Evolutionary conservation across 73 alveolate genomes (phyloP).

Genomic region (Paramecium pentaurelia): DNA sequence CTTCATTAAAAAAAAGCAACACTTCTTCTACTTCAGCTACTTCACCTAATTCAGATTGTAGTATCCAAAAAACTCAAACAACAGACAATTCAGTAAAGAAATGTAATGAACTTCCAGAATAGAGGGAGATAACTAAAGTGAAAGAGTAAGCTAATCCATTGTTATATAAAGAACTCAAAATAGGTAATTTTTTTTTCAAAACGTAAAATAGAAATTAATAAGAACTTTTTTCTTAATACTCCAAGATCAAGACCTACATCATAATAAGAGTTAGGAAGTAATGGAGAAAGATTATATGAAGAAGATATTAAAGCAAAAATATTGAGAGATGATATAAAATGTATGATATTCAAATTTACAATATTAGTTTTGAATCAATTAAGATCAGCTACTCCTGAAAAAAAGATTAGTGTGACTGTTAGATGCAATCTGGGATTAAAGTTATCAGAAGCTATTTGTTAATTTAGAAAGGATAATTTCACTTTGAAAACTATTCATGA

Average conservation of each 20-base stretch:
- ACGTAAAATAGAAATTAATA: not conserved
- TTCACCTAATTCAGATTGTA: not conserved
- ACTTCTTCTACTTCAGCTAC: not conserved
- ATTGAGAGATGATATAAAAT: not conserved
- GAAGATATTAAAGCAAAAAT: not conserved
- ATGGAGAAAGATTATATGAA: not conserved
- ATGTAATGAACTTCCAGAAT: not conserved
- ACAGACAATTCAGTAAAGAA: not conserved
- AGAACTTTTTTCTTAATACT: not conserved
- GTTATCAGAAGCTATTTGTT: not conserved
- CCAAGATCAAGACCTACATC: not conserved
- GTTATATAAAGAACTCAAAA: not conserved
- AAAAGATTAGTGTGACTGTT: not conserved
- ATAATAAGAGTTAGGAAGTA: not conserved
- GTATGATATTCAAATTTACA: not conserved
- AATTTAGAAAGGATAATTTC: not conserved
- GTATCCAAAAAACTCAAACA: not conserved
- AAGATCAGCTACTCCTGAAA: not conserved
- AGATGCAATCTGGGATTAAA: not conserved
- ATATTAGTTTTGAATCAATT: not conserved
- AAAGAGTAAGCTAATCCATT: not conserved
- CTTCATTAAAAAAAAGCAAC: not conserved
- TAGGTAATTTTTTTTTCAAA: not conserved
- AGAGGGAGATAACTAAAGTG: not conserved
- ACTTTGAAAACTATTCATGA: constrained; percentile 20